A percentile compares a stretch with the other conserved stretches of the same genome.
Evolutionary conservation across 2,329 filamentous ascomycete genomes (phyloP).

Genomic region (Elsinoe ampelina): DNA sequence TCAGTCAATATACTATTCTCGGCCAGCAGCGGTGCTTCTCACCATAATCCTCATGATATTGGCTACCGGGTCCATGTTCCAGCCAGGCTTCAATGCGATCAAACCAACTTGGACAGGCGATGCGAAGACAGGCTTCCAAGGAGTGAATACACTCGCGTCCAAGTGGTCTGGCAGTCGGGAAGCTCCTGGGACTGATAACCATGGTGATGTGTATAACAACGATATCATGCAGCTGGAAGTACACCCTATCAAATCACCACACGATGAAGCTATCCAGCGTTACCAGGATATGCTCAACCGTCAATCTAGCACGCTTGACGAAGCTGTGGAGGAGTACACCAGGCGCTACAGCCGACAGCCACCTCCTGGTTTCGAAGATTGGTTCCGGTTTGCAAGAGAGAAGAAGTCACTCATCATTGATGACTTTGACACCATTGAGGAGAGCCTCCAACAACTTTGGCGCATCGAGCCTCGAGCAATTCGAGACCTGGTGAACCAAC

Average conservation of each 20-base stretch:
- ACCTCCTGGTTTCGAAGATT: constrained; percentile 10
- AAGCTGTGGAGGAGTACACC: constrained; percentile 2
- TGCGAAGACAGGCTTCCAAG: background rate
- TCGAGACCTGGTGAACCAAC: background rate
- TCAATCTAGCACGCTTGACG: background rate
- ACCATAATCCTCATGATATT: no score
- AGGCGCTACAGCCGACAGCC: constrained; percentile 6
- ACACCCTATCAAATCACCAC: background rate
- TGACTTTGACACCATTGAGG: constrained; percentile 12
- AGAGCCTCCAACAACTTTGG: constrained; percentile 7
- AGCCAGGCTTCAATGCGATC: no score
- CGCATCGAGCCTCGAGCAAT: background rate
- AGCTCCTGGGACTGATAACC: background rate
- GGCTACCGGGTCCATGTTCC: no score
- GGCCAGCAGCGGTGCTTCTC: no score
- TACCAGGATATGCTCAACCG: constrained; percentile 2
- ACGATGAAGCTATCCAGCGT: background rate
- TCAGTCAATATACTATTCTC: no score
- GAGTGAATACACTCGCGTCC: background rate
- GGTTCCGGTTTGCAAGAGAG: background rate
- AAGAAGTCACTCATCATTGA: constrained; percentile 9
- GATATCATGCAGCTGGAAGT: background rate
- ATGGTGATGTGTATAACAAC: background rate
- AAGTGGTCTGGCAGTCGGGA: background rate
- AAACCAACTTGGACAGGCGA: background rate